Evolutionary conservation across 768 basidiomycete species (phyloP), one percentile per base, ranked within the genome.

Genomic region (Phylloporus sp.): DNA sequence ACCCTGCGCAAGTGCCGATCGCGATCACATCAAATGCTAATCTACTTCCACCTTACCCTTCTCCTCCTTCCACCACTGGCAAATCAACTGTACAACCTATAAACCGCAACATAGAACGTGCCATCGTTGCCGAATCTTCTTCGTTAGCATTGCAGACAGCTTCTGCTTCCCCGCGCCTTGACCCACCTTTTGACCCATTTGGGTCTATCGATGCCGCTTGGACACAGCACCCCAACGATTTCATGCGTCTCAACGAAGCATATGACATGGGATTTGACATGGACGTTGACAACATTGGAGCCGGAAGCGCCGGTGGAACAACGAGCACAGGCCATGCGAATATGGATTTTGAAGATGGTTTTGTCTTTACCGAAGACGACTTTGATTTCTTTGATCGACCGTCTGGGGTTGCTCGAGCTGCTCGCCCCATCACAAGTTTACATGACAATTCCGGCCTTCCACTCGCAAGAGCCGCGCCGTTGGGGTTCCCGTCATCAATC

Each of bases 361-460:
- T 92, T 59, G 59, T 55, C 22, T 68, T 69, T 44, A 91, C 91
- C 0, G 91, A 94, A 46, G 91, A 91, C 49, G 91, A 94, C 66
- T 94, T 93, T 66, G 86, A 80, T 64, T 93, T 90, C 68, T 94
- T 92, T 63, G 89, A 93, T 62, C 76, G 75, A 23, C 83, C 82
- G 0, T 72, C 77, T 1, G 53, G 58, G 26, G 51, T 59, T 39
- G 47, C 62, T 8, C 62, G 67, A 28, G 31, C 60, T 32, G 23
- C 65, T 35, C 58, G 58, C 12, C 52, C 61, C 24, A 52, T 62
- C 1, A 36, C 35, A 32, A 46, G 53, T 47, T 43, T 64, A 13
- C 53, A 63, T 16, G 58, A 50, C 45, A 57, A 54, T 13, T 16
- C 64, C n/a, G 57, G 61, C 11, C 60, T 73, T 38, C 68, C 70